Evolutionary conservation across 345 rosid species (phyloP).

Genomic region (Linum lewisii): DNA sequence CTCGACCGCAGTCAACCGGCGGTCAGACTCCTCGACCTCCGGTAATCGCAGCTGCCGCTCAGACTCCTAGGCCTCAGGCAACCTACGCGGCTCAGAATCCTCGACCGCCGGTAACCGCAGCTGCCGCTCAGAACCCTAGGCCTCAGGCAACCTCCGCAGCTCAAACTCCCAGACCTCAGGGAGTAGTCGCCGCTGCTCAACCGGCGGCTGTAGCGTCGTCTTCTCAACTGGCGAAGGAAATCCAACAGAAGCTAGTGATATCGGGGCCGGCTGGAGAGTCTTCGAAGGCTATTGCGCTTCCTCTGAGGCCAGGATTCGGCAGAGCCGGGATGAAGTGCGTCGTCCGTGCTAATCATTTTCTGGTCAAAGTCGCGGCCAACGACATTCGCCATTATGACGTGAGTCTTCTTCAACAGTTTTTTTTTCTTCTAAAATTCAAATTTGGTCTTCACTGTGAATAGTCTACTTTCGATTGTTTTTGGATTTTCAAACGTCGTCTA

Average conservation of each 20-base stretch:
- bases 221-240: neutral
- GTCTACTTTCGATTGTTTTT: too few relatives aligned
- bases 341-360: conserved; percentile 61
- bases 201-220: neutral
- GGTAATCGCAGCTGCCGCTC: neutral
- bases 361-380: conserved; percentile 31
- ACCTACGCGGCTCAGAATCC: too few relatives aligned
- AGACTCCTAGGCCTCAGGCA: neutral
- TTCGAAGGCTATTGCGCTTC: conserved; percentile 28
- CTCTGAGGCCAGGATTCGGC: conserved; percentile 46
- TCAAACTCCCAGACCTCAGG: neutral
- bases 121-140: neutral
- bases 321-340: conserved; percentile 23
- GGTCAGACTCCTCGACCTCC: too few relatives aligned
- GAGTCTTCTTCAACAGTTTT: conserved; percentile 2
- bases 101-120: neutral
- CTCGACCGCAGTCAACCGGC: too few relatives aligned
- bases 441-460: too few relatives aligned
- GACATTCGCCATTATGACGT: conserved; percentile 67
- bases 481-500: neutral
- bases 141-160: neutral
- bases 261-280: conserved; percentile 26
- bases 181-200: conserved; percentile 1
- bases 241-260: conserved; percentile 8
- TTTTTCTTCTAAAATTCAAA: too few relatives aligned